Percentiles rank a stretch among this genome's conserved stretches.
Evolutionary conservation across 2,329 filamentous ascomycete species (phyloP).

Genomic region (Bipolaris sorokiniana): DNA sequence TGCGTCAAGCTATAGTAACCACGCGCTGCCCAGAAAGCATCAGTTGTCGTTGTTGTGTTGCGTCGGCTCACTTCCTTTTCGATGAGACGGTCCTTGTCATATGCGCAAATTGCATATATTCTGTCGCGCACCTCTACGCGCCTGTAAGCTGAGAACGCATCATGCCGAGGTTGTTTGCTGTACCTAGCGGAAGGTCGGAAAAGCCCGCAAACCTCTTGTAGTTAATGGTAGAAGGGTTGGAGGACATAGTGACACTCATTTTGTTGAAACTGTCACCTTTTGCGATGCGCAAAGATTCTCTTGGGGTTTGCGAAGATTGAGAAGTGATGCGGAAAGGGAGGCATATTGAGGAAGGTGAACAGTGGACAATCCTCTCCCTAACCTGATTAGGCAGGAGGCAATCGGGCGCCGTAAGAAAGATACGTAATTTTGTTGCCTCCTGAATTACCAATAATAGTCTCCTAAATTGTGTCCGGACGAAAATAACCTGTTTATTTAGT

Average conservation of each 20-base stretch:
- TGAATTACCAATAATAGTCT: not conserved
- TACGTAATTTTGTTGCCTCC: constrained; percentile 14
- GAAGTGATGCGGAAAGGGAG: not conserved
- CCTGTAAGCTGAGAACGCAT: constrained; percentile 11
- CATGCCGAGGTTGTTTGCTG: constrained; percentile 11
- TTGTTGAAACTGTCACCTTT: constrained; percentile 2
- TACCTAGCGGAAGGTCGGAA: constrained; percentile 15
- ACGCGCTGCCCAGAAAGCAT: constrained; percentile 11
- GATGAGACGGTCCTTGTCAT: constrained; percentile 11
- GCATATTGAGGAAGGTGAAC: constrained; percentile 14
- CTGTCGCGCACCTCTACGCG: constrained; percentile 17
- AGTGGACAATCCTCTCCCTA: constrained; percentile 4
- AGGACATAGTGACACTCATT: constrained; percentile 10
- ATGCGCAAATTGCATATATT: constrained; percentile 13
- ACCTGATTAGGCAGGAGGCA: constrained; percentile 14
- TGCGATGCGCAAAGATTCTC: constrained; percentile 8
- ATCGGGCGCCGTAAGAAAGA: constrained; percentile 5
- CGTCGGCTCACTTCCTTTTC: constrained; percentile 17
- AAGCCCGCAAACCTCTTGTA: constrained; percentile 11
- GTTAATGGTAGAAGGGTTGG: constrained; percentile 11
- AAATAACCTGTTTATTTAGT: not conserved
- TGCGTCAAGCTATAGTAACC: constrained; percentile 18
- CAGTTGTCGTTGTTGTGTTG: constrained; percentile 4
- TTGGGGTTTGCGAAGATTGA: constrained; percentile 3
- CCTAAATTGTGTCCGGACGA: not conserved